Evolutionary conservation across 257 asterid genomes (phyloP), one percentile per base, ranked within the genome.

Genomic region (Nicotiana undulata): DNA sequence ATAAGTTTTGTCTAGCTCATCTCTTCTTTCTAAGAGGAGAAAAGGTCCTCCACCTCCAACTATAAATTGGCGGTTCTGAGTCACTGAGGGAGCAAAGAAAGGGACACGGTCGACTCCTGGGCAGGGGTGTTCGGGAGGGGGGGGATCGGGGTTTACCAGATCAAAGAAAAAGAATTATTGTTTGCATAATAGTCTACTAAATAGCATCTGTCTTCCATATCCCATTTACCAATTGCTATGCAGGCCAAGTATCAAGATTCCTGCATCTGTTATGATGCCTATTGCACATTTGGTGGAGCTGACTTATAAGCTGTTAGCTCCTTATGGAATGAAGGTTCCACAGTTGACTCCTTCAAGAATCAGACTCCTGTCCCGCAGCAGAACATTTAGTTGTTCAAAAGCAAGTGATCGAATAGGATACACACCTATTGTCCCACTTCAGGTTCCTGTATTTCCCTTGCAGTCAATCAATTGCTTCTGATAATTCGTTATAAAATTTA

Each of bases 331-430:
- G 99, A 91, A 89, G 88, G 99, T 94, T 81, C 98, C 98, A 0
- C 98, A 96, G 89, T 86, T 96, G 83, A 96, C 96, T 81, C 98
- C 99, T 79, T 94, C 99, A 64, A 89, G 99, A 91, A 86, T 96
- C 83, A 91, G 99, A 82, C 95, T 96, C 83, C 86, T 96, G 44
- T 92, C 99, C 70, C 75, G 88, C 83, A 90, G 89, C 93, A 88
- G 98, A 88, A 92, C 97, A 59, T 94, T 96, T 85, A 59, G 88
- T 83, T 85, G 90, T 88, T 91, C 96, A 60, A 96, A 89, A 92
- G 99, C 99, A 84, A 90, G 89, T 86, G 97, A 91, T 29, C 92
- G 79, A 76, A 88, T 96, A 82, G 98, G 99, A 88, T 96, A 96
- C 86, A 79, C 90, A 59, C 98, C 98, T 58, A 87, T 94, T 82